Evolutionary conservation across 2,329 filamentous ascomycete species (phyloP).

Genomic region (Aureobasidium sp.): DNA sequence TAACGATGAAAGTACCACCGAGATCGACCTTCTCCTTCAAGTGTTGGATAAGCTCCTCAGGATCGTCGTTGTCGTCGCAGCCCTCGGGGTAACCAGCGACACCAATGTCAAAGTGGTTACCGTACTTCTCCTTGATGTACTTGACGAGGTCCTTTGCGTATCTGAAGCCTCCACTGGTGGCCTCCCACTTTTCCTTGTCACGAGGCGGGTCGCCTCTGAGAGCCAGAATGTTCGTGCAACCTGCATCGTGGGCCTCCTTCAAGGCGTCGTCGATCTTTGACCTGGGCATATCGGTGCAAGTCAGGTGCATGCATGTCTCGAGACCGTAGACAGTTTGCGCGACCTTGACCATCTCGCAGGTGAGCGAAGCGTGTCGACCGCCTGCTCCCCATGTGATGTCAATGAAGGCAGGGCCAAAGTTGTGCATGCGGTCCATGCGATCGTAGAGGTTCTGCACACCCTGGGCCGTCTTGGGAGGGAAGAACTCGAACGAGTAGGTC

Average conservation of each 20-base stretch:
- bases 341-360: conserved; percentile 94
- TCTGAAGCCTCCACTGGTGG: conserved; percentile 75
- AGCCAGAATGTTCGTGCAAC: conserved; percentile 95
- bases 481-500: conserved; percentile 99
- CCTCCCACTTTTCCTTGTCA: conserved; percentile 91
- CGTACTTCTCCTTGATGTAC: conserved; percentile 72
- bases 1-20: conserved; percentile 88
- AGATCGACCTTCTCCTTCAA: conserved; percentile 96
- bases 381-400: conserved; percentile 98
- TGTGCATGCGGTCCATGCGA: conserved; percentile 98
- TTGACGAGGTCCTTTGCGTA: conserved; percentile 88
- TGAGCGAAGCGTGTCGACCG: conserved; percentile 82
- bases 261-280: conserved; percentile 88
- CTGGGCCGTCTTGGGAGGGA: conserved; percentile 93
- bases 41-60: conserved; percentile 79
- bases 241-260: conserved; percentile 80
- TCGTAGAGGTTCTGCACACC: conserved; percentile 99
- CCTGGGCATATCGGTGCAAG: conserved; percentile 94
- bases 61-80: conserved; percentile 84
- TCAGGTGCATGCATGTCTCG: conserved; percentile 98
- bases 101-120: conserved; percentile 92
- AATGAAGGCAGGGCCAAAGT: conserved; percentile 88
- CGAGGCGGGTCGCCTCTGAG: conserved; percentile 87
- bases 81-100: conserved; percentile 96
- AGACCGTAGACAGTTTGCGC: conserved; percentile 92